Conservation (phyloP, 495 filamentous ascomycete genomes). For the Penicillium longicatenatum region DNA sequence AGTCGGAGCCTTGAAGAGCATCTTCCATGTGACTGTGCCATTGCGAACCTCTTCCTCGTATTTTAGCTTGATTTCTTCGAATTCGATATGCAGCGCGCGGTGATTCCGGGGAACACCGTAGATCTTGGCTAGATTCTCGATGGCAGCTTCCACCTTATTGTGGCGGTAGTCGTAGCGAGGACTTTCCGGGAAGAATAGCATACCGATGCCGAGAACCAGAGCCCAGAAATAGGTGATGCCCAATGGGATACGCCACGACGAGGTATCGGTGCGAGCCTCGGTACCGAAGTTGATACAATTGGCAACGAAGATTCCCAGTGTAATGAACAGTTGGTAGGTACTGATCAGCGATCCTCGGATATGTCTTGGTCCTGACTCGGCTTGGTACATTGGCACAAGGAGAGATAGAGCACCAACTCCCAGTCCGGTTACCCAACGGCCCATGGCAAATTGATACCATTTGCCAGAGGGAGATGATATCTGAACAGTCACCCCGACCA, state of each 20-base stretch:
- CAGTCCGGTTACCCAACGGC: conserved; percentile 59
- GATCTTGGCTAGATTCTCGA: conserved; percentile 63
- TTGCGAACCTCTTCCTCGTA: conserved; percentile 55
- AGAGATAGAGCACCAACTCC: conserved; percentile 70
- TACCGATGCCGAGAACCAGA: conserved; percentile 65
- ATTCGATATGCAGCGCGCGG: conserved; percentile 62
- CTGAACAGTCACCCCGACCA: conserved; percentile 65
- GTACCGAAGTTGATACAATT: conserved; percentile 82
- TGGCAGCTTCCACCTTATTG: conserved; percentile 62
- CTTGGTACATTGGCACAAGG: conserved; percentile 71
- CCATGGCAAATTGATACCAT: conserved; percentile 56
- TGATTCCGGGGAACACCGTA: conserved; percentile 67
- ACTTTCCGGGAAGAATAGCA: conserved; percentile 71
- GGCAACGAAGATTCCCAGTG: conserved; percentile 77
- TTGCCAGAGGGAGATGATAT: conserved; percentile 53
- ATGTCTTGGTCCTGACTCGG: conserved; percentile 63
- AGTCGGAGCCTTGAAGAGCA: conserved; percentile 63
- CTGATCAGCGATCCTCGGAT: conserved; percentile 65
- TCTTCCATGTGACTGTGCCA: conserved; percentile 24
- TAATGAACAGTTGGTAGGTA: conserved; percentile 83
- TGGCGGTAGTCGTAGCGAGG: conserved; percentile 68
- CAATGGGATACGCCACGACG: conserved; percentile 78
- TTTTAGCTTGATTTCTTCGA: conserved; percentile 64
- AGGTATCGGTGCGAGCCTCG: conserved; percentile 38
- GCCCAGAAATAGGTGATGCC: conserved; percentile 76